Base-by-base conservation (phyloP, 2,329 filamentous ascomycete species). In the Monosporascus sp. region DNA sequence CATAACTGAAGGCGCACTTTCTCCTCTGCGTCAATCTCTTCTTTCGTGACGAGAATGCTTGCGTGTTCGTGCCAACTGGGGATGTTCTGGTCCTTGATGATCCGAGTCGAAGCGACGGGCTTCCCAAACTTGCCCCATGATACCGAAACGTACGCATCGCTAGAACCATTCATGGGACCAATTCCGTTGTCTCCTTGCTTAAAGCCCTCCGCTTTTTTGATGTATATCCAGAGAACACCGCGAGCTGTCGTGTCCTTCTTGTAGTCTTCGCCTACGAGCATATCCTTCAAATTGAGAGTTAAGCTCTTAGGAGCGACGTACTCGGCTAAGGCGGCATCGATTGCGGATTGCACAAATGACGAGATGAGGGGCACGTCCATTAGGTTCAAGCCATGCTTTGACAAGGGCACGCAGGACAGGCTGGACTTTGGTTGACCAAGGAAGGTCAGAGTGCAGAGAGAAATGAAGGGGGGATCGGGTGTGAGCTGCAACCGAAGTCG, bases 71-170 rank as follows among this genome's bases (percentile, higher is more conserved):
- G 77, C 87, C 87, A 90, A 46, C 73, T 75, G 0, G 88, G 88
- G 31, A 87, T 74, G 74, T 88, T 85, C 47, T 89, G 83, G 1
- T 77, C 75, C 39, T 77, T 68, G 22, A 90, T 76, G 43, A 90
- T 78, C 48, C 87, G 78, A 0, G 87, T 90, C 50, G 77, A 86
- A 64, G 72, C 86, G 54, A 86, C 74, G 48, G 82, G 82, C 62
- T 87, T 88, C 50, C 87, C 86, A 64, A 90, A 90, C 64, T 90
- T 91, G 22, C 86, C 86, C 86, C 87, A 91, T 1, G 83, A 86
- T 7, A 89, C 83, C 1, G 83, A 85, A 17, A 89, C 80, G 58
- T 90, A 90, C 0, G 84, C 77, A 67, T 91, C 88, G 9, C 86
- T 83, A 6, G 82, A 81, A 8, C 85, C 86, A 25, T 81, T 77